These are phyloP conservation scores for Tympanopsis confertula DNA, from an alignment of 2,329 filamentous ascomycete species.

Conservation along the genomic window DNA sequence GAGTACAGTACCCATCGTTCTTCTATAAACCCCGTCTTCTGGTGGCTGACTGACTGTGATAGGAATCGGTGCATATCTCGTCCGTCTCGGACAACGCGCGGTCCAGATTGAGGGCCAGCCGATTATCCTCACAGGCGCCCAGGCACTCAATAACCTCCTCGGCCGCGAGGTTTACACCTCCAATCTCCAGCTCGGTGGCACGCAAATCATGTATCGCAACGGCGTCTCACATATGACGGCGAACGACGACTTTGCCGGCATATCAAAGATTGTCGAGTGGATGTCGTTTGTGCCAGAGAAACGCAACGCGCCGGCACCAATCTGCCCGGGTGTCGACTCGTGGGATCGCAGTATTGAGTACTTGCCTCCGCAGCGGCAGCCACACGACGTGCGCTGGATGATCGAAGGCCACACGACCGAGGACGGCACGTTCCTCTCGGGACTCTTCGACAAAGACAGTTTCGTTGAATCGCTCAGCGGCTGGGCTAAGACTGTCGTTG, in stretches of 20 bases:
- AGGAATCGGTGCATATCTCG: constrained; percentile 89
- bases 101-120: constrained; percentile 98
- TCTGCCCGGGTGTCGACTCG: constrained; percentile 69
- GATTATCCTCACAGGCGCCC: constrained; percentile 95
- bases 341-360: constrained; percentile 92
- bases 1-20: too few species aligned
- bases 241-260: constrained; percentile 92
- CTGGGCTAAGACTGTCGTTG: constrained; percentile 93
- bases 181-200: constrained; percentile 96
- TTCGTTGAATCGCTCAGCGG: constrained; percentile 94
- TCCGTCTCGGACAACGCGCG: constrained; percentile 93
- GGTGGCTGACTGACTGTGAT: neutral
- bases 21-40: neutral
- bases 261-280: constrained; percentile 96
- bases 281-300: constrained; percentile 94
- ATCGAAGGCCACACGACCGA: constrained; percentile 80
- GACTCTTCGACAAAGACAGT: constrained; percentile 91
- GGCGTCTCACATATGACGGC: constrained; percentile 99
- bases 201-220: constrained; percentile 99
- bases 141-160: constrained; percentile 93
- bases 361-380: constrained; percentile 68
- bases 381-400: constrained; percentile 89
- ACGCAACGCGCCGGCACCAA: constrained; percentile 85
- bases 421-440: constrained; percentile 66
- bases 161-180: constrained; percentile 98